phyloP scores from a whole-genome alignment of 2,329 filamentous ascomycete species.

The Ophiosphaerella narmari region DNA sequence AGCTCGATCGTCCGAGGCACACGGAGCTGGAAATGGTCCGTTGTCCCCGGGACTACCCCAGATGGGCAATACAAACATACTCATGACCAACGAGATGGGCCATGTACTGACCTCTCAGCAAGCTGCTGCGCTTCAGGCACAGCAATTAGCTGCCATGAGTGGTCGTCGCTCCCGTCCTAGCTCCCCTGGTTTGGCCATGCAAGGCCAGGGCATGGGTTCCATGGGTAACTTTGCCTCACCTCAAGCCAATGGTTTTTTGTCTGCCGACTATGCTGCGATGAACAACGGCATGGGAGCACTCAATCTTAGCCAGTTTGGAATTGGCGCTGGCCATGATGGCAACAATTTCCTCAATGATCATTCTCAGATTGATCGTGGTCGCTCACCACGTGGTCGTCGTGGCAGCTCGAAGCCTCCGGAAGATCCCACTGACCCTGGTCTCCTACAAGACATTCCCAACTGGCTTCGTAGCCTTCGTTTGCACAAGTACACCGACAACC shows the following conservation, averaged over 20 bases:
- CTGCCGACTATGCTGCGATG: constrained; percentile 80
- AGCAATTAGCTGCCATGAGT: constrained; percentile 83
- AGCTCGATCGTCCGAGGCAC: constrained; percentile 83
- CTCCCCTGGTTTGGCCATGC: constrained; percentile 86
- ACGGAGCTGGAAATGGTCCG: constrained; percentile 62
- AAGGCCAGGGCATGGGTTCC: constrained; percentile 61
- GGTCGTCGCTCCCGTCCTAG: constrained; percentile 83
- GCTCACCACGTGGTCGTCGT: constrained; percentile 87
- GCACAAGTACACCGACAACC: constrained; percentile 98
- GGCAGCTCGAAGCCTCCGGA: constrained; percentile 97
- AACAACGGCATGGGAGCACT: constrained; percentile 73
- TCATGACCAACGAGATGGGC: constrained; percentile 94
- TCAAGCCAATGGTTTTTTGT: constrained; percentile 92
- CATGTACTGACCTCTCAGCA: constrained; percentile 73
- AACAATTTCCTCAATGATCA: constrained; percentile 88
- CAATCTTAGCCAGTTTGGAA: constrained; percentile 72
- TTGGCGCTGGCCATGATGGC: constrained; percentile 50
- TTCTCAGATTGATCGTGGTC: constrained; percentile 78
- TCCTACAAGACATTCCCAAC: constrained; percentile 92
- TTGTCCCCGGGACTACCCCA: constrained; percentile 66
- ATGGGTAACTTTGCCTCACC: constrained; percentile 77
- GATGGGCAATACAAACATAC: constrained; percentile 74
- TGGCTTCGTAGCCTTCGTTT: constrained; percentile 94
- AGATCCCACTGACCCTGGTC: constrained; percentile 87
- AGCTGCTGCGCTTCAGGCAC: constrained; percentile 61